Base-by-base conservation (phyloP, 2,329 filamentous ascomycete species). In the Hypocrella siamensis region DNA sequence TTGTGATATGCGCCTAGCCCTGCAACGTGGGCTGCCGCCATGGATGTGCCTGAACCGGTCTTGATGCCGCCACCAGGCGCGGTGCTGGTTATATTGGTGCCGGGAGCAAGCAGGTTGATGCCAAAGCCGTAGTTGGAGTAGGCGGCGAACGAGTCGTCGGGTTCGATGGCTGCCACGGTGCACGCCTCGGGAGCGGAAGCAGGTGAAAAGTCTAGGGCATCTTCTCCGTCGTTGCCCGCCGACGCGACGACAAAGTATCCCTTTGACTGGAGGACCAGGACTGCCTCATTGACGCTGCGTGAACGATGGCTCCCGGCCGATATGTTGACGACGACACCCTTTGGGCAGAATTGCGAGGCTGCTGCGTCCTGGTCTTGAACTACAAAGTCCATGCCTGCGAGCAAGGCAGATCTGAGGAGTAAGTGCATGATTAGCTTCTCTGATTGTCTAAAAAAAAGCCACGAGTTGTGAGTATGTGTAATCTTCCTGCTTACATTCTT, bases 241-340 rank as follows among this genome's bases (percentile, higher is more conserved):
- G 67, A 66, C n/a, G 69, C 65, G 35, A 60, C 65, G 26, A 68
- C 52, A 41, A 67, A 65, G 36, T 69, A 47, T 24, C 64, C 65
- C 3, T 49, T 46, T 14, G 36, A 35, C 40, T 63, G 51, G 26
- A 65, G 52, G 27, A 44, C 46, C 17, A 49, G 50, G 18, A 66
- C 63, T 12, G 63, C 65, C 22, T 42, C 43, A 56, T 70, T 71
- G 39, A 69, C 44, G 21, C 62, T 46, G 1, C 49, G 28, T 5
- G 61, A 64, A 40, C 42, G 48, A 35, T 40, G 30, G n/a, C 65
- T 66, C 27, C 67, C 66, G 9, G 72, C 58, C 7, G 62, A 67
- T 64, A 71, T 67, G 52, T 63, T 68, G 42, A 61, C 59, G 24
- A 70, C 60, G 28, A 57, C 47, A 26, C 61, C 59, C 31, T 48